Conservation (phyloP, 352 stramenopile genomes). For the Globisporangium rhizosaccharum region DNA sequence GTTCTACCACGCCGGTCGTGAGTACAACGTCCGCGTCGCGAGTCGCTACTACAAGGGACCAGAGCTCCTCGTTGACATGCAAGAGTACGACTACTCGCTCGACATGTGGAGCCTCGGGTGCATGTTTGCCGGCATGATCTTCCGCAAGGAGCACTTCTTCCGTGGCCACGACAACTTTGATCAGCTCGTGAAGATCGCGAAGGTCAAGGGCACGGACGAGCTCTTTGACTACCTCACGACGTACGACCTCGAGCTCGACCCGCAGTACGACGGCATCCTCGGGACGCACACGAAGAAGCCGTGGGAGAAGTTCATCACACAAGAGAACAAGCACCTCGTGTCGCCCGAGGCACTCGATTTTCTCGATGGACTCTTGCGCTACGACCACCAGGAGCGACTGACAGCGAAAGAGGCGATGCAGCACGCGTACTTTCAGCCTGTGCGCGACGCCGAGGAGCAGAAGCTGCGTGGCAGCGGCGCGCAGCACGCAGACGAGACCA, state of each 20-base stretch:
- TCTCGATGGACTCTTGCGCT: slow-evolving; percentile 74
- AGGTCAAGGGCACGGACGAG: slow-evolving; percentile 97
- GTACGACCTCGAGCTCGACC: slow-evolving; percentile 98
- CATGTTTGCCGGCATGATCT: slow-evolving; percentile 99
- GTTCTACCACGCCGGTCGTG: slow-evolving; percentile 97
- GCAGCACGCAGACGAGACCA: slow-evolving; percentile 62
- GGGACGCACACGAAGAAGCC: slow-evolving; percentile 96
- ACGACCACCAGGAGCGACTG: slow-evolving; percentile 96
- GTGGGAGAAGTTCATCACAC: slow-evolving; percentile 98
- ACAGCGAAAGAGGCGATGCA: slow-evolving; percentile 98
- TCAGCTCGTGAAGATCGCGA: slow-evolving; percentile 99
- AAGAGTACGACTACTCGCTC: slow-evolving; percentile 93
- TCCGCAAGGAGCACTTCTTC: slow-evolving; percentile 99
- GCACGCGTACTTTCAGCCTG: slow-evolving; percentile 96
- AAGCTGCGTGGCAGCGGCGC: slow-evolving; percentile 24
- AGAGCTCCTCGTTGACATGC: slow-evolving; percentile 98
- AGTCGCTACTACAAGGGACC: slow-evolving; percentile 99
- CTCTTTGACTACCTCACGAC: slow-evolving; percentile 98
- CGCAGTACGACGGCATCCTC: slow-evolving; percentile 98
- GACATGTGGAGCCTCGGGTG: slow-evolving; percentile 89
- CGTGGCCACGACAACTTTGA: slow-evolving; percentile 99
- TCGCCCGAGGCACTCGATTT: slow-evolving; percentile 96
- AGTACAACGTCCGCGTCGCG: slow-evolving; percentile 99
- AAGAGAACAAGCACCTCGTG: slow-evolving; percentile 92
- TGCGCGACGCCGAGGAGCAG: slow-evolving; percentile 77